Evolutionary conservation across 441 rosid genomes (phyloP).

Genomic region (Populus hybrid): DNA sequence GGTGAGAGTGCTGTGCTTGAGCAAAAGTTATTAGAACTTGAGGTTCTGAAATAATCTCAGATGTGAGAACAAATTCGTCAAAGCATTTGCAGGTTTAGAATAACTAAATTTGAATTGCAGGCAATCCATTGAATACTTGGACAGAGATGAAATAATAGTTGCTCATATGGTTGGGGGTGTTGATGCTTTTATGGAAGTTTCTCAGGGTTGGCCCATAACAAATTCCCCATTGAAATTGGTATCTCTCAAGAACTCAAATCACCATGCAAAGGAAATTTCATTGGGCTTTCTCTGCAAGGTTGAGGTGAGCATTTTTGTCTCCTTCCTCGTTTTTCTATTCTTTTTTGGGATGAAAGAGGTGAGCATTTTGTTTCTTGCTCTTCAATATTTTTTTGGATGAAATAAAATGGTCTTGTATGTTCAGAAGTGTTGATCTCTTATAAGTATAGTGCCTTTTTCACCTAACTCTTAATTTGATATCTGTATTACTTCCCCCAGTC

Average conservation of each 20-base stretch:
- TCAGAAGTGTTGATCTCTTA: not conserved
- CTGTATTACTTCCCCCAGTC: not conserved
- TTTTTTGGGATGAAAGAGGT: too few species aligned
- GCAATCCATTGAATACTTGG: conserved; percentile 68
- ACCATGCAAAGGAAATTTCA: conserved; percentile 54
- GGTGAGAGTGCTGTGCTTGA: conserved; percentile 38
- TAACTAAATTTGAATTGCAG: conserved; percentile 30
- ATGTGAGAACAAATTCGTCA: not conserved
- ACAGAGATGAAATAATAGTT: conserved; percentile 59
- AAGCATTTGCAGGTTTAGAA: not conserved
- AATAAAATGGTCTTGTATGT: not conserved
- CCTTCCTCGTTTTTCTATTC: not conserved
- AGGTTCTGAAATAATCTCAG: conserved; percentile 11
- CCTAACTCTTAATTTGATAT: too few species aligned
- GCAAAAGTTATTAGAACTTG: conserved; percentile 8
- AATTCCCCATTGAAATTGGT: conserved; percentile 57
- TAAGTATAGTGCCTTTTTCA: too few species aligned
- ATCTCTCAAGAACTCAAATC: conserved; percentile 53
- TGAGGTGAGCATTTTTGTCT: conserved; percentile 44
- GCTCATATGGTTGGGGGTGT: conserved; percentile 67
- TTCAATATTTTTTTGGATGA: not conserved
- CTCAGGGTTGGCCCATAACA: conserved; percentile 78
- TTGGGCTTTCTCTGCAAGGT: conserved; percentile 57
- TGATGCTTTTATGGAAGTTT: conserved; percentile 59
- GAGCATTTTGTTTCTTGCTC: not conserved